These are phyloP conservation scores for Cutaneotrichosporon arboriforme DNA, from an alignment of 1,284 basidiomycete genomes.

Conservation along the genomic window DNA sequence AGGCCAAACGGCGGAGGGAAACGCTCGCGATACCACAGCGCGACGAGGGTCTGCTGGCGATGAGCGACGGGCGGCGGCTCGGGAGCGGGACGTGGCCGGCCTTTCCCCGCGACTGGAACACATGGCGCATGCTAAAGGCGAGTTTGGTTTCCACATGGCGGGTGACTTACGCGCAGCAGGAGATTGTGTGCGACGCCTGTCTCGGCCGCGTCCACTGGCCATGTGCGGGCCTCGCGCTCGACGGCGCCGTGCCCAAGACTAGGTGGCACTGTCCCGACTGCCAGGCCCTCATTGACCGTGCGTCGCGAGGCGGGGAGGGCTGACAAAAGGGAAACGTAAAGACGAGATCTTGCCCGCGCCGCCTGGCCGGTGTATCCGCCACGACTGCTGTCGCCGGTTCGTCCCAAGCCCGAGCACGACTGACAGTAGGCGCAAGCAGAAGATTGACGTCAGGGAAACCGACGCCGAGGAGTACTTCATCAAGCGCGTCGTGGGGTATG, in stretches of 20 bases:
- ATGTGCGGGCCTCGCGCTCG: background rate
- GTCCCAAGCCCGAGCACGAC: background rate
- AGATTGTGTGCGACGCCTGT: constrained; percentile 8
- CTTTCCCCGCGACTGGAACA: background rate
- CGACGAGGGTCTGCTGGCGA: background rate
- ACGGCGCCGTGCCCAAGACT: background rate
- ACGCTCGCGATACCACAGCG: background rate
- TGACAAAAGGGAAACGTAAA: constrained; percentile 5
- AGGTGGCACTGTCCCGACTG: constrained; percentile 9
- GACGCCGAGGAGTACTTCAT: constrained; percentile 12
- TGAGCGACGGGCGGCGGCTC: background rate
- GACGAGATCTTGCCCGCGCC: constrained; percentile 11
- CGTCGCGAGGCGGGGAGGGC: background rate
- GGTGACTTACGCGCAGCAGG: constrained; percentile 1
- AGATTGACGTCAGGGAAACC: constrained; percentile 8
- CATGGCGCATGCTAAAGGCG: background rate
- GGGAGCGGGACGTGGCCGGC: background rate
- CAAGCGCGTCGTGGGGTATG: constrained; percentile 13
- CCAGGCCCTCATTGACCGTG: background rate
- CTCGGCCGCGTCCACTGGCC: constrained; percentile 1
- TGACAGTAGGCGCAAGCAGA: constrained; percentile 10
- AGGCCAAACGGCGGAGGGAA: too few relatives aligned
- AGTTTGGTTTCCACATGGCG: background rate
- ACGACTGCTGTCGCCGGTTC: constrained; percentile 17
- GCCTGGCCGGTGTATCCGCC: constrained; percentile 15